Evolutionary conservation across 768 basidiomycete species (phyloP).

Genomic region (Scleroderma citrinum): DNA sequence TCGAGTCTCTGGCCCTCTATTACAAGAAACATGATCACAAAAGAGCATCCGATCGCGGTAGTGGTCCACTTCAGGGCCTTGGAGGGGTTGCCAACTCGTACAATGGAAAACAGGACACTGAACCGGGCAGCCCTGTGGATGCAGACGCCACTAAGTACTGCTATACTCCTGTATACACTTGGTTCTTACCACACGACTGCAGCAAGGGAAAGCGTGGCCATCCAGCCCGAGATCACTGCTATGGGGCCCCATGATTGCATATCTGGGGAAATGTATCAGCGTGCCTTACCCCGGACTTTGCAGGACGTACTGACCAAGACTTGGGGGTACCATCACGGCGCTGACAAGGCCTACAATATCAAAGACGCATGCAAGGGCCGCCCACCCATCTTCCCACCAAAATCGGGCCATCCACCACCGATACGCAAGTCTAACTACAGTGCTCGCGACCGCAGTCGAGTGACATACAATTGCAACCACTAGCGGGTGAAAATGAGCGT

Average conservation of each 20-base stretch:
- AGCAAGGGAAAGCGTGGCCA: slow-evolving; percentile 15
- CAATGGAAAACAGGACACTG: slow-evolving; percentile 19
- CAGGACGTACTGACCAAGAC: background rate
- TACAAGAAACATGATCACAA: slow-evolving; percentile 8
- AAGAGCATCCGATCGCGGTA: slow-evolving; percentile 9
- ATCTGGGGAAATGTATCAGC: background rate
- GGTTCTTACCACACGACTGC: slow-evolving; percentile 7
- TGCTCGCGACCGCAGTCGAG: slow-evolving; percentile 10
- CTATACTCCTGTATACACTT: background rate
- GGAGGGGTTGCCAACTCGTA: slow-evolving; percentile 17
- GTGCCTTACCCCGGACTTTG: background rate
- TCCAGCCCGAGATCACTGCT: slow-evolving; percentile 3
- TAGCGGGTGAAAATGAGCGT: background rate
- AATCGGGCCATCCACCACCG: slow-evolving; percentile 15
- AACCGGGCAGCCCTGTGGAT: slow-evolving; percentile 17
- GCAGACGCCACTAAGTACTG: background rate
- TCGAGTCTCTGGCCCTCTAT: slow-evolving; percentile 8
- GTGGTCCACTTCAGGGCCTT: slow-evolving; percentile 4
- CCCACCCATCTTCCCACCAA: slow-evolving; percentile 28
- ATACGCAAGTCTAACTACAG: slow-evolving; percentile 18
- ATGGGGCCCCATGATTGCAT: too few relatives aligned
- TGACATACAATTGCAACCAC: background rate
- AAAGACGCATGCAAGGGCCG: slow-evolving; percentile 14
- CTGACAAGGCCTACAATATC: slow-evolving; percentile 12
- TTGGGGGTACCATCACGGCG: background rate